Evolutionary conservation across 768 basidiomycete genomes (phyloP).

Genomic region (Trametes punicea): DNA sequence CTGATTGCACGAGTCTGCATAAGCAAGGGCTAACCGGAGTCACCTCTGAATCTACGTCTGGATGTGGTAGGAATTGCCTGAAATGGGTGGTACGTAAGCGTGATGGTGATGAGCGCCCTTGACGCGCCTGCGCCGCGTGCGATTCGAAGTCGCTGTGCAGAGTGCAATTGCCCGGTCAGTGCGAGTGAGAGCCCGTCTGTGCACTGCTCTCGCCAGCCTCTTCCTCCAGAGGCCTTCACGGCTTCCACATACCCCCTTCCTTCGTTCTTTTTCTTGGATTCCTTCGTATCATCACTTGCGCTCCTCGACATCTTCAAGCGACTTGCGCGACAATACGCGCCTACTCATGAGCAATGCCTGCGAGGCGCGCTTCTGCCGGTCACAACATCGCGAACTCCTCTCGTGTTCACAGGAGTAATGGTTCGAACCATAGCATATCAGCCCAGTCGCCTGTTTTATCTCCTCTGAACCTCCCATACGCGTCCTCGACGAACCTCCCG

Average conservation of each 20-base stretch:
- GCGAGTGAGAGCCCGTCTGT: not conserved
- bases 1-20: no score
- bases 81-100: conserved; percentile 14
- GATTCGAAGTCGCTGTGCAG: conserved; percentile 10
- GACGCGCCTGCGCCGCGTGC: conserved; percentile 5
- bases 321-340: conserved; percentile 20
- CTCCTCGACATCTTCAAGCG: not conserved
- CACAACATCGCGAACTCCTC: conserved; percentile 35
- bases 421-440: conserved; percentile 41
- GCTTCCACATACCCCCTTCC: conserved; percentile 3
- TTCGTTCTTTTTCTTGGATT: conserved; percentile 1
- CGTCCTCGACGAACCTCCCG: conserved; percentile 24
- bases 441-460: conserved; percentile 16
- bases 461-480: conserved; percentile 30
- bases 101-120: not conserved
- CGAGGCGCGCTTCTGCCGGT: conserved; percentile 62
- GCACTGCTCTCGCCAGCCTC: conserved; percentile 1
- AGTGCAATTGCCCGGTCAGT: not conserved
- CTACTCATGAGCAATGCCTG: conserved; percentile 37
- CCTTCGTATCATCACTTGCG: not conserved
- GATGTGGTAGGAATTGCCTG: not conserved
- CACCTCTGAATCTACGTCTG: not conserved
- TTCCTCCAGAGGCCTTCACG: conserved; percentile 7
- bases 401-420: conserved; percentile 59
- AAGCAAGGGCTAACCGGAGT: no score